These are phyloP conservation scores for Rhododendron henanense DNA, from an alignment of 148 eudicot genomes.

Conservation along the genomic window DNA sequence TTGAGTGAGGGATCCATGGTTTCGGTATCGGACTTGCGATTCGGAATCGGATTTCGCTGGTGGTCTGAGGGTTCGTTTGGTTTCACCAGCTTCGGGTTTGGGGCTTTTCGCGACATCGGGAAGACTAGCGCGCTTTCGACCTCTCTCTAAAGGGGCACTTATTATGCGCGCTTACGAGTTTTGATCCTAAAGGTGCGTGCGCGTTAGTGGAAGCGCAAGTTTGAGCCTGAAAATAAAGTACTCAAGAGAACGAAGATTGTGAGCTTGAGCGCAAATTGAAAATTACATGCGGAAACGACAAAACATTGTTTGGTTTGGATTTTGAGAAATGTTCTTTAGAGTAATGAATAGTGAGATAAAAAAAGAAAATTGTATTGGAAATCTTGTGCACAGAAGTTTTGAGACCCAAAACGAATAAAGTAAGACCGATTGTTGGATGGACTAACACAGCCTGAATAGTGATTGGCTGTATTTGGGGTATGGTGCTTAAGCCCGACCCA, in stretches of 20 bases:
- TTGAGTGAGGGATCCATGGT: conserved; percentile 34
- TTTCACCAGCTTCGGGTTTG: conserved; percentile 1
- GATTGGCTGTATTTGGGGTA: background rate
- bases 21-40: background rate
- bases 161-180: background rate
- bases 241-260: too few species aligned
- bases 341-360: too few species aligned
- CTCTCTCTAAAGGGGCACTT: background rate
- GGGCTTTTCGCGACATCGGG: background rate
- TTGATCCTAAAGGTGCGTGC: too few species aligned
- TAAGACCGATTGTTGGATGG: background rate
- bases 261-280: too few species aligned
- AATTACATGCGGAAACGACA: too few species aligned
- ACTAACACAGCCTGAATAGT: background rate
- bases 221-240: too few species aligned
- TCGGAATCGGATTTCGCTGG: background rate
- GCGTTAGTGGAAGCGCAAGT: background rate
- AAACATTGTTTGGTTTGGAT: too few species aligned
- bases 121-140: background rate
- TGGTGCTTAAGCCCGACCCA: background rate
- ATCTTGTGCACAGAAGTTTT: fast-evolving
- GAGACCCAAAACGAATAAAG: too few species aligned
- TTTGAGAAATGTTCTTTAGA: too few species aligned
- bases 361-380: too few species aligned
- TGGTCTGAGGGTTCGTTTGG: background rate